A percentile compares a stretch with the other conserved stretches of the same genome.
Conservation (phyloP, 345 rosid species). For the Dovyalis caffra region DNA sequence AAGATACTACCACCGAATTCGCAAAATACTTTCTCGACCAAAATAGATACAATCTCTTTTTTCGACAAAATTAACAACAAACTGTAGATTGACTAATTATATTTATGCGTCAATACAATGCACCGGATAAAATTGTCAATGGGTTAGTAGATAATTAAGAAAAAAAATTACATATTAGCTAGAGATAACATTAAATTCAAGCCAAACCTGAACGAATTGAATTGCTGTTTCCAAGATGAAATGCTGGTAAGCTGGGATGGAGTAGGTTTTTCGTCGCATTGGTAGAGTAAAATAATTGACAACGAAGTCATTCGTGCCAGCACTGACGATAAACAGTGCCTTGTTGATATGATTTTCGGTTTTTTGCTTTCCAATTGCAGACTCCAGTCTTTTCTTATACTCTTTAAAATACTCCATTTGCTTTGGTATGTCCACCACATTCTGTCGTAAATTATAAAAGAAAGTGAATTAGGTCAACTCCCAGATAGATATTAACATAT, state of each 20-base stretch:
- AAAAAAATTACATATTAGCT: too few species aligned
- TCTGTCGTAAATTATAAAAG: slow-evolving; percentile 25
- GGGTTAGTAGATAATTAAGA: neutral
- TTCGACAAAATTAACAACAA: too few species aligned
- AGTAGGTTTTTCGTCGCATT: slow-evolving; percentile 45
- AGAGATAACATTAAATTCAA: neutral
- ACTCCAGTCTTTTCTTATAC: slow-evolving; percentile 43
- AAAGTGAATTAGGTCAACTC: too few species aligned
- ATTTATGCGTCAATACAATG: too few species aligned
- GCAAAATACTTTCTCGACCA: too few species aligned
- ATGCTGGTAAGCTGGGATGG: slow-evolving; percentile 50
- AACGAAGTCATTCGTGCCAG: slow-evolving; percentile 62
- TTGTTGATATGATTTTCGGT: slow-evolving; percentile 34
- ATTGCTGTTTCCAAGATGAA: slow-evolving; percentile 46
- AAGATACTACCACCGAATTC: too few species aligned
- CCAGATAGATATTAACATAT: neutral
- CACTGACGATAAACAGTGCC: slow-evolving; percentile 40
- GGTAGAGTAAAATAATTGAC: slow-evolving; percentile 58
- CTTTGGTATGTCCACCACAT: slow-evolving; percentile 35
- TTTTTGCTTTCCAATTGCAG: slow-evolving; percentile 37
- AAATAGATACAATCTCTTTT: too few species aligned
- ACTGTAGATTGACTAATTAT: too few species aligned
- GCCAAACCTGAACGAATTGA: slow-evolving; percentile 50
- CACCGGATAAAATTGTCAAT: too few species aligned
- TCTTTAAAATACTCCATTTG: slow-evolving; percentile 57